Base-by-base conservation (phyloP, 306 rosid genomes). In the Dryas octopetala region DNA sequence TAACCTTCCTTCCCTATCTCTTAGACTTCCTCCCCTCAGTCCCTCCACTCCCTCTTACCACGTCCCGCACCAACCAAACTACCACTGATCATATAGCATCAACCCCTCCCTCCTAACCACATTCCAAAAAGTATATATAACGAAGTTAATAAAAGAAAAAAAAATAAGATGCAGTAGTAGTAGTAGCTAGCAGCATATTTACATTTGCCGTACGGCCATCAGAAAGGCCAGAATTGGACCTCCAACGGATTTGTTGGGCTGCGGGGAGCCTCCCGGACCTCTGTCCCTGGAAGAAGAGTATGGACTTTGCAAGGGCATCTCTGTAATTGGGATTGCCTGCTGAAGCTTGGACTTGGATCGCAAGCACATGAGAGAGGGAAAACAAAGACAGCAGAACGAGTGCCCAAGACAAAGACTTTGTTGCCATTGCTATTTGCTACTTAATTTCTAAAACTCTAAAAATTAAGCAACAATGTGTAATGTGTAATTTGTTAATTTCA, bases 201-300 rank as follows among this genome's bases (percentile, higher is more conserved):
- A 93, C 98, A 74, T 86, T 76, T 83, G 90, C 93, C 5, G 75
- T 81, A 32, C 66, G 85, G 46, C 98, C 98, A 73, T 95, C 97
- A 0, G 51, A 86, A 10, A 95, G 88, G 15, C 85, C 98, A 16
- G 97, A 95, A 74, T 62, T 71, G 23, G 88, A 87, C 81, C 98
- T 83, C 98, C 97, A 95, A 41, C 48, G 74, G 79, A 95, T 28
- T 68, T 82, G 85, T 4, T 89, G 97, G 72, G 79, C 15, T 0
- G 78, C 13, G 9, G 97, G 93, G 63, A 95, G 78, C 50, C 80
- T 86, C 53, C 98, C 98, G 1, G 98, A 95, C 66, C 98, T 89
- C 63, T 95, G 98, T 0, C 97, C 98, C 80, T 95, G 89, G 23
- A 95, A 95, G 78, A 95, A 95, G 83, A 95, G 64, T 1, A 95